A percentile compares a stretch with the other conserved stretches of the same genome.
phyloP scores from a whole-genome alignment of 257 asterid genomes.

The Ilex asprella region DNA sequence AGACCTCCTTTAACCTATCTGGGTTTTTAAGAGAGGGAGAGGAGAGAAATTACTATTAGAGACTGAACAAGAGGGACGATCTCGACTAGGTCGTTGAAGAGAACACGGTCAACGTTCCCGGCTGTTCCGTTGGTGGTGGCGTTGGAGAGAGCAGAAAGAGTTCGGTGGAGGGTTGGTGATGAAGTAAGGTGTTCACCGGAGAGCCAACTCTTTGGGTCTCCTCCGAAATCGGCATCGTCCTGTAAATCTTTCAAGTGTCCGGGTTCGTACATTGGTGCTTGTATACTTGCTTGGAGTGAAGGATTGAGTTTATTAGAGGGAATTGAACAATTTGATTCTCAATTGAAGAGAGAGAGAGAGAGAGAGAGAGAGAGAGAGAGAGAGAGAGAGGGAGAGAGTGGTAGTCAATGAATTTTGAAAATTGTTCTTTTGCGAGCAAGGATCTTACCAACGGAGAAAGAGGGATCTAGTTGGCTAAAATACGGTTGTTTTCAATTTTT shows the following conservation, averaged over 20 bases:
- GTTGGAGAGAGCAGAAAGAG: conserved; percentile 58
- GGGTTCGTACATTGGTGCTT: conserved; percentile 32
- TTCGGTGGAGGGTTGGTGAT: conserved; percentile 26
- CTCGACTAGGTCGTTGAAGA: conserved; percentile 65
- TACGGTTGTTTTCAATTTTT: no score
- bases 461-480: no score
- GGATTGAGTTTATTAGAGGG: not conserved
- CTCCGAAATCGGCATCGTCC: conserved; percentile 40
- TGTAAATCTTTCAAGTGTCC: conserved; percentile 62
- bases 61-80: conserved; percentile 90
- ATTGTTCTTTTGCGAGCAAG: not conserved
- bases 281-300: not conserved
- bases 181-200: conserved; percentile 44
- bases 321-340: not conserved
- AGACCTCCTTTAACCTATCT: no score
- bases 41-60: conserved; percentile 53
- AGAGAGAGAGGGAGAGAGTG: not conserved
- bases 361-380: not conserved
- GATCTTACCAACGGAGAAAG: no score
- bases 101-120: conserved; percentile 65
- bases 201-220: conserved; percentile 65
- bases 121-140: conserved; percentile 53
- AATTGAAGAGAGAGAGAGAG: not conserved
- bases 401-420: not conserved
- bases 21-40: conserved; percentile 1